phyloP scores from a whole-genome alignment of 2,329 filamentous ascomycete species.

The Thielaviopsis ethacetica region DNA sequence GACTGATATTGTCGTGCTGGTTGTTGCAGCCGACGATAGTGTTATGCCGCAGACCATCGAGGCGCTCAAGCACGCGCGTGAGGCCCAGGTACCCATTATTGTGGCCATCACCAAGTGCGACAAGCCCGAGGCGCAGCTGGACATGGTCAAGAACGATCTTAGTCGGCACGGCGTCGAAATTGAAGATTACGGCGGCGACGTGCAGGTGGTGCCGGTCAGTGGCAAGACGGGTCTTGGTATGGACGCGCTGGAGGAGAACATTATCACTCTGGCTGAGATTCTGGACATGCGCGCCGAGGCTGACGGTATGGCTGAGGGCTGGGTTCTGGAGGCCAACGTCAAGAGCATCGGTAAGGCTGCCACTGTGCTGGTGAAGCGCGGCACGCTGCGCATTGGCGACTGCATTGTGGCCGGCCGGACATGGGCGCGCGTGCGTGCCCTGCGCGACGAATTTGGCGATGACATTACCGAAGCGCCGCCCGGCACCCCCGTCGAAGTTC shows the following conservation, averaged over 20 bases:
- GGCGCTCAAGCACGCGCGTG: slow-evolving; percentile 81
- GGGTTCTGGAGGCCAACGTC: slow-evolving; percentile 82
- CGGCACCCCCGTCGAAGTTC: slow-evolving; percentile 77
- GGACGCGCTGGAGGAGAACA: slow-evolving; percentile 79
- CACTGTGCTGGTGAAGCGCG: slow-evolving; percentile 74
- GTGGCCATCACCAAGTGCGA: slow-evolving; percentile 97
- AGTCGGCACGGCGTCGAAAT: slow-evolving; percentile 72
- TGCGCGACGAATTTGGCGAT: slow-evolving; percentile 71
- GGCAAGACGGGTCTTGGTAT: slow-evolving; percentile 91
- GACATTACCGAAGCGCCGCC: slow-evolving; percentile 60
- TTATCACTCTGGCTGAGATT: slow-evolving; percentile 71
- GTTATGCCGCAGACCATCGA: slow-evolving; percentile 96
- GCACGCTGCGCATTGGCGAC: slow-evolving; percentile 67
- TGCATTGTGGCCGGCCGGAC: slow-evolving; percentile 75
- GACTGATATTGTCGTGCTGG: slow-evolving; percentile 89
- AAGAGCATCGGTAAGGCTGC: slow-evolving; percentile 74
- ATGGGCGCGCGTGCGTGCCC: slow-evolving; percentile 69
- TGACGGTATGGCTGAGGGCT: slow-evolving; percentile 70
- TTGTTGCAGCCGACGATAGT: slow-evolving; percentile 91
- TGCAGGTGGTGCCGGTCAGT: slow-evolving; percentile 79
- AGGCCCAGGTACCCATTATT: slow-evolving; percentile 82
- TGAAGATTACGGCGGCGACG: slow-evolving; percentile 88
- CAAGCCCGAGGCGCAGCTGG: slow-evolving; percentile 64
- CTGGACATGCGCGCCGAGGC: slow-evolving; percentile 73
- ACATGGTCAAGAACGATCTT: slow-evolving; percentile 78